These are phyloP conservation scores for Alternaria ventricosa DNA, from an alignment of 2,329 filamentous ascomycete species.

Conservation along the genomic window DNA sequence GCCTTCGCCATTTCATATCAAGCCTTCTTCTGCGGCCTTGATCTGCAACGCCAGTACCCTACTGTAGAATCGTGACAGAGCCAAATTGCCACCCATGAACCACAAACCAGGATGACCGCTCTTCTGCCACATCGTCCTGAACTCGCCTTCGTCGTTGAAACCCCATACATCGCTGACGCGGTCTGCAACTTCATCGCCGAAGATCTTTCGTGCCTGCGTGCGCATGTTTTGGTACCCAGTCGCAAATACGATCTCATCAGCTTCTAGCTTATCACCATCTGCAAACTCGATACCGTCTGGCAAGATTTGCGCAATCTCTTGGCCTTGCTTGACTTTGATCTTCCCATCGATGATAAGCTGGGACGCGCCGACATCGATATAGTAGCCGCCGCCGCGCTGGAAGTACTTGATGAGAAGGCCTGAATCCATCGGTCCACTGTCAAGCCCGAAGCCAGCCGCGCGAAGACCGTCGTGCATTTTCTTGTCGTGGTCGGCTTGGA, in stretches of 20 bases:
- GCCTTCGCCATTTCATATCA: not conserved
- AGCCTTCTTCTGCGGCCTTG: slow-evolving; percentile 48
- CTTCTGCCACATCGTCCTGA: slow-evolving; percentile 51
- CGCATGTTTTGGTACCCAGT: slow-evolving; percentile 58
- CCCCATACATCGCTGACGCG: slow-evolving; percentile 55
- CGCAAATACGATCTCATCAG: slow-evolving; percentile 56
- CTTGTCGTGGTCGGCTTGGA: slow-evolving; percentile 41
- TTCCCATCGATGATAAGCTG: slow-evolving; percentile 53
- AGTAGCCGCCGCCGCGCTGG: slow-evolving; percentile 56
- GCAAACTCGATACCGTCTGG: slow-evolving; percentile 52
- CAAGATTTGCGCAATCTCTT: slow-evolving; percentile 46
- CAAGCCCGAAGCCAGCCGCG: slow-evolving; percentile 52
- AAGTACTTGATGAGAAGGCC: slow-evolving; percentile 50
- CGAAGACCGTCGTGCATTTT: slow-evolving; percentile 52
- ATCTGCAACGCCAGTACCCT: slow-evolving; percentile 57
- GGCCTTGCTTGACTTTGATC: slow-evolving; percentile 54
- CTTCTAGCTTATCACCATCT: slow-evolving; percentile 52
- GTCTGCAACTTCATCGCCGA: slow-evolving; percentile 52
- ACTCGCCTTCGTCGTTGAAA: slow-evolving; percentile 56
- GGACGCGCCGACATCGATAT: slow-evolving; percentile 56
- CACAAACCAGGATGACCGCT: slow-evolving; percentile 50
- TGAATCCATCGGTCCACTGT: slow-evolving; percentile 36
- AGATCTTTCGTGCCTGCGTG: slow-evolving; percentile 45
- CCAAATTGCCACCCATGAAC: slow-evolving; percentile 55
- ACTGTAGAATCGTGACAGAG: slow-evolving; percentile 56